Conservation (phyloP, 2,329 filamentous ascomycete genomes). For the Colletotrichum truncatum region DNA sequence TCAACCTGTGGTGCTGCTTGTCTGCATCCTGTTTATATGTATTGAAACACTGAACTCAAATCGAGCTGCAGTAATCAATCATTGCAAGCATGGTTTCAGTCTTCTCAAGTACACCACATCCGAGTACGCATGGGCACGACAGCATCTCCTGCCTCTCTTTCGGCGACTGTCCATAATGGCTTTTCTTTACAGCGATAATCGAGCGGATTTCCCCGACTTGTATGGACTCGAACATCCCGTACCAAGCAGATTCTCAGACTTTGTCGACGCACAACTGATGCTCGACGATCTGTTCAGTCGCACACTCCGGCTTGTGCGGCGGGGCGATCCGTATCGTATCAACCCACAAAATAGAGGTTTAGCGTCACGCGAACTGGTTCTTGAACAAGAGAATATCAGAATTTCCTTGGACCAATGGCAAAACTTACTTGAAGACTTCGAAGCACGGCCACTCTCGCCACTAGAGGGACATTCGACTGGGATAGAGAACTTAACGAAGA, state of each 20-base stretch:
- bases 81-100: constrained; percentile 3
- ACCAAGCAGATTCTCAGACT: background rate
- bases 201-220: constrained; percentile 24
- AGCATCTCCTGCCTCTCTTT: constrained; percentile 13
- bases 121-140: background rate
- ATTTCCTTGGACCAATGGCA: background rate
- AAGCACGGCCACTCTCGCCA: background rate
- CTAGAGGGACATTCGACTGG: background rate
- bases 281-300: background rate
- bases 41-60: constrained; percentile 20
- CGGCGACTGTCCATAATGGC: background rate
- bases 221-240: background rate
- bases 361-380: background rate
- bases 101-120: background rate
- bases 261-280: background rate
- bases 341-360: background rate
- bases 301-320: background rate
- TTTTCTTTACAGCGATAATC: background rate
- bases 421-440: background rate
- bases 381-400: background rate
- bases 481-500: background rate
- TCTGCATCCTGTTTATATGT: constrained; percentile 17
- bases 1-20: constrained; percentile 17
- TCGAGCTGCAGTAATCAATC: background rate
- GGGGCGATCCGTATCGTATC: background rate